Conservation (phyloP, 768 basidiomycete genomes). For the Hygrophoropsis aurantiaca region DNA sequence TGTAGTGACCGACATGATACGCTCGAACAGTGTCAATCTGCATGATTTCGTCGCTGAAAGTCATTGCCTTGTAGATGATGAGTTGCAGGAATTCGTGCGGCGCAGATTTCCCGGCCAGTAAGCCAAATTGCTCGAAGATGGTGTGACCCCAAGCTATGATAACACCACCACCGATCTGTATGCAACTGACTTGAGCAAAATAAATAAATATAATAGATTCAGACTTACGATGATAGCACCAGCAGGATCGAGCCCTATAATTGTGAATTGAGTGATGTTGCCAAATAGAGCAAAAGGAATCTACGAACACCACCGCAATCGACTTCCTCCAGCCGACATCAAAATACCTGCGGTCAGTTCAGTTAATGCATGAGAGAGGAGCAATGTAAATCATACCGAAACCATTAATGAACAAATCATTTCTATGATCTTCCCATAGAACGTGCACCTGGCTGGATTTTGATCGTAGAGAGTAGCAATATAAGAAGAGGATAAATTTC, state of each 20-base stretch:
- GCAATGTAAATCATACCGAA: slow-evolving; percentile 50
- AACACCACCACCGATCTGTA: slow-evolving; percentile 76
- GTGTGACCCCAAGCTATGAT: slow-evolving; percentile 78
- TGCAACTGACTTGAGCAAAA: slow-evolving; percentile 3
- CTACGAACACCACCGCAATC: slow-evolving; percentile 75
- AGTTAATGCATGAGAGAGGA: not conserved
- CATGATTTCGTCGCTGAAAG: slow-evolving; percentile 83
- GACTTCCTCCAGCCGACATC: slow-evolving; percentile 82
- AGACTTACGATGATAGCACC: slow-evolving; percentile 70
- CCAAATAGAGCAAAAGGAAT: not conserved
- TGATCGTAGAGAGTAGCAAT: slow-evolving; percentile 76
- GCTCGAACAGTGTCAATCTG: slow-evolving; percentile 91
- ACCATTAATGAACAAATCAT: slow-evolving; percentile 84
- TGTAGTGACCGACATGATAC: slow-evolving; percentile 66
- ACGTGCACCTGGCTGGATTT: slow-evolving; percentile 90
- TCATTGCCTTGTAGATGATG: slow-evolving; percentile 86
- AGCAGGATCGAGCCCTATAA: slow-evolving; percentile 69
- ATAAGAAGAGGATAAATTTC: slow-evolving; percentile 85
- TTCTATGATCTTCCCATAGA: slow-evolving; percentile 97
- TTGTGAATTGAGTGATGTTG: not conserved
- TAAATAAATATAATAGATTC: slow-evolving; percentile 3
- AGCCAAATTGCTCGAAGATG: slow-evolving; percentile 76
- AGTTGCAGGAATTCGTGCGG: slow-evolving; percentile 89
- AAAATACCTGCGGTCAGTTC: slow-evolving; percentile 56
- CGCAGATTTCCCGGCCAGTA: slow-evolving; percentile 90